phyloP scores from a whole-genome alignment of 371 early-diverging fungal genomes.

The Haplosporangium sp. region DNA sequence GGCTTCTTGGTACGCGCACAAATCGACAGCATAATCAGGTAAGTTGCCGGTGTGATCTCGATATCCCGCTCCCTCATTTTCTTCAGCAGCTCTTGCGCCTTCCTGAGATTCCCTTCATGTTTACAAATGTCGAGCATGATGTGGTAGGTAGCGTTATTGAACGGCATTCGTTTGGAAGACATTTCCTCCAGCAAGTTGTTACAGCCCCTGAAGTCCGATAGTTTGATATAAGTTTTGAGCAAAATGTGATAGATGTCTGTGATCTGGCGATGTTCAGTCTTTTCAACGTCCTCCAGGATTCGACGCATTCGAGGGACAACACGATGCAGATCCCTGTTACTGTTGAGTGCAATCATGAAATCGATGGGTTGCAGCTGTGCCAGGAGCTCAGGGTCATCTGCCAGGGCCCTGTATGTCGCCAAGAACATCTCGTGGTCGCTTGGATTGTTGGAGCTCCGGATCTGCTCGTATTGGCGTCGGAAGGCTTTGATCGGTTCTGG shows the following conservation, averaged over 20 bases:
- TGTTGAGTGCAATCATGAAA: constrained; percentile 38
- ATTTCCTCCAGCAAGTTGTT: constrained; percentile 20
- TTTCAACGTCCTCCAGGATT: constrained; percentile 30
- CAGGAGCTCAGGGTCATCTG: constrained; percentile 29
- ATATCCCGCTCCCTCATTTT: constrained; percentile 28
- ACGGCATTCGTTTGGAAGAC: constrained; percentile 8
- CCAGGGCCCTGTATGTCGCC: constrained; percentile 25
- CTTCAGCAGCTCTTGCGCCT: constrained; percentile 15
- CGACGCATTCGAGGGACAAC: constrained; percentile 33
- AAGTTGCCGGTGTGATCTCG: constrained; percentile 25
- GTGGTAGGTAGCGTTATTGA: constrained; percentile 27
- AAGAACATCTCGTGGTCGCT: constrained; percentile 16
- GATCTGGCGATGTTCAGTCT: constrained; percentile 10
- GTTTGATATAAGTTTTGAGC: constrained; percentile 29
- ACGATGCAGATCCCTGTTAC: constrained; percentile 17
- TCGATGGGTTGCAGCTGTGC: constrained; percentile 37
- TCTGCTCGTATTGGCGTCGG: constrained; percentile 13
- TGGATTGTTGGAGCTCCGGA: constrained; percentile 12
- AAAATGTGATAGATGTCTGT: constrained; percentile 34
- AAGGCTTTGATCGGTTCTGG: constrained; percentile 26
- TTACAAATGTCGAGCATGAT: constrained; percentile 37
- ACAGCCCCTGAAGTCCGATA: constrained; percentile 32
- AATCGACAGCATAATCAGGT: constrained; percentile 31
- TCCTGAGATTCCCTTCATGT: constrained; percentile 6
- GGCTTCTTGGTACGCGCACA: constrained; percentile 21